Evolutionary conservation across 305 asterid genomes (phyloP).

Genomic region (Andrographis paniculata): DNA sequence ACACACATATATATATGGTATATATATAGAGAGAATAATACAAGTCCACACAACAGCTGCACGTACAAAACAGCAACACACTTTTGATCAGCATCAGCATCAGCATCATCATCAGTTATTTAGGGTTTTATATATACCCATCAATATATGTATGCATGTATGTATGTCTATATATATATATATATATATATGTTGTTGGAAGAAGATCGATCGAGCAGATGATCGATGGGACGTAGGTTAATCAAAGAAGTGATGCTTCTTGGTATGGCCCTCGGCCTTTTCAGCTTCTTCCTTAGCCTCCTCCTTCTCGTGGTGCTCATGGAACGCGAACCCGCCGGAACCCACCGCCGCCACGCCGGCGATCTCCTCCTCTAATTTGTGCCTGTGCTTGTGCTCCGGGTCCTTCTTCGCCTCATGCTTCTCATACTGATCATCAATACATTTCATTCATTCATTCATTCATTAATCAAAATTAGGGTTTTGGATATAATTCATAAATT

Average conservation of each 20-base stretch:
- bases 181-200: too few relatives aligned
- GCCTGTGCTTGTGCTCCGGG: conserved; percentile 40
- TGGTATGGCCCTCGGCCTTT: conserved; percentile 33
- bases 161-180: too few relatives aligned
- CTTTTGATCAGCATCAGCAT: too few relatives aligned
- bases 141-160: too few relatives aligned
- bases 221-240: too few relatives aligned
- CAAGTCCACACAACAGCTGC: too few relatives aligned
- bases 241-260: conserved; percentile 29
- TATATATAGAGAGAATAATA: too few relatives aligned
- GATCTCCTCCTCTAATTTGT: conserved; percentile 51
- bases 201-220: too few relatives aligned
- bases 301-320: conserved; percentile 58
- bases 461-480: background rate
- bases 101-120: too few relatives aligned
- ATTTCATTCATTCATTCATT: background rate
- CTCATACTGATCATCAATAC: conserved; percentile 25
- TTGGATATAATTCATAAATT: background rate
- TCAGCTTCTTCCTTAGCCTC: conserved; percentile 40
- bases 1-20: too few relatives aligned
- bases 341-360: conserved; percentile 46
- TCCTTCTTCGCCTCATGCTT: conserved; percentile 53
- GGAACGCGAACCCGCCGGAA: conserved; percentile 51
- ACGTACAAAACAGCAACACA: too few relatives aligned
- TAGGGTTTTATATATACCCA: too few relatives aligned